phyloP scores from a whole-genome alignment of 208 protist genomes.

The Naegleria lovaniensis region DNA sequence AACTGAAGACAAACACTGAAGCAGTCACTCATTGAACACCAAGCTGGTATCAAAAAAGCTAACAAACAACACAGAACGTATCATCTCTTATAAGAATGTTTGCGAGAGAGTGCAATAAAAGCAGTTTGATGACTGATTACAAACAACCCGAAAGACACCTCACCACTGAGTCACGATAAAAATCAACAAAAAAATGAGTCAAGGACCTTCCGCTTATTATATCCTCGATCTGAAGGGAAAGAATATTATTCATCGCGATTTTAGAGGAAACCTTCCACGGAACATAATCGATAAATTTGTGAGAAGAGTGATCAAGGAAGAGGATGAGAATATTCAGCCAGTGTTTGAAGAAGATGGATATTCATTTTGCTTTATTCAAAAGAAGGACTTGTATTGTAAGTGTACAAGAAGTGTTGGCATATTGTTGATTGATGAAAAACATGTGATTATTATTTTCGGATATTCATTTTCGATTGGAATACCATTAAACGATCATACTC shows the following conservation, averaged over 20 bases:
- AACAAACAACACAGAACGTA: too few relatives aligned
- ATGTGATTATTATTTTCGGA: neutral
- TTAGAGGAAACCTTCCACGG: slow-evolving; percentile 82
- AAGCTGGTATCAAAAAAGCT: too few relatives aligned
- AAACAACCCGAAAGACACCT: too few relatives aligned
- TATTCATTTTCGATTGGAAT: neutral
- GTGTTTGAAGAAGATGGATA: slow-evolving; percentile 82
- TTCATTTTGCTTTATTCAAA: slow-evolving; percentile 86
- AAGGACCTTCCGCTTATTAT: slow-evolving; percentile 54
- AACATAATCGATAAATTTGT: slow-evolving; percentile 72
- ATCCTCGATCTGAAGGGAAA: slow-evolving; percentile 87
- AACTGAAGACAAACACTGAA: too few relatives aligned
- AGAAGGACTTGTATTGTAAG: slow-evolving; percentile 83
- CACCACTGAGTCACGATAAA: too few relatives aligned
- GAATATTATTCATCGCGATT: slow-evolving; percentile 87
- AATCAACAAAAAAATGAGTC: neutral
- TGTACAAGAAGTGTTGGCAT: neutral
- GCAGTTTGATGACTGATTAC: too few relatives aligned
- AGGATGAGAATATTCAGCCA: slow-evolving; percentile 66
- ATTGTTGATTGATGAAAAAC: neutral
- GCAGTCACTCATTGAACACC: too few relatives aligned
- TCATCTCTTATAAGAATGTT: too few relatives aligned
- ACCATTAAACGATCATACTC: neutral
- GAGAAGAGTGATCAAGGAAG: slow-evolving; percentile 78
- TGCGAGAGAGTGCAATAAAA: too few relatives aligned